phyloP scores from a whole-genome alignment of 2,329 filamentous ascomycete genomes.

The Thelonectria olida region DNA sequence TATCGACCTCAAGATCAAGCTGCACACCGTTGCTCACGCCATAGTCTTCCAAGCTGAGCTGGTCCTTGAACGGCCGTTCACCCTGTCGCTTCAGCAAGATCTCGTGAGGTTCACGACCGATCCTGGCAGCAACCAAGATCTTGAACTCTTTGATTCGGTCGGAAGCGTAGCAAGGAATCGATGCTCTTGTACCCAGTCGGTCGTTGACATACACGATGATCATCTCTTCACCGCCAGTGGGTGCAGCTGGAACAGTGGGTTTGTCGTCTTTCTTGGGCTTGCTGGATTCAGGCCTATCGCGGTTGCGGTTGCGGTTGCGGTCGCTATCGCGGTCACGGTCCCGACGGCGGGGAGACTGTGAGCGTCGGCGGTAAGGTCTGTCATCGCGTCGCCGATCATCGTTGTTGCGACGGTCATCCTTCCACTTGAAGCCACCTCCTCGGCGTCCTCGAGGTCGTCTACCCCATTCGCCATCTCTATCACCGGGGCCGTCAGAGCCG shows the following conservation, averaged over 20 bases:
- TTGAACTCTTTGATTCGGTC: constrained; percentile 91
- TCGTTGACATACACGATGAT: constrained; percentile 96
- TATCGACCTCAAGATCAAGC: constrained; percentile 70
- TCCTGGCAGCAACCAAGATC: constrained; percentile 87
- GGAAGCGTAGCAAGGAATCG: constrained; percentile 86
- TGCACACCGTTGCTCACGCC: constrained; percentile 91
- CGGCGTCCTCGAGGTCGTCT: constrained; percentile 32
- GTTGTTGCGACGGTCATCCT: constrained; percentile 36
- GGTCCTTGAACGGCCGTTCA: constrained; percentile 92
- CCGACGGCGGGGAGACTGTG: constrained; percentile 29
- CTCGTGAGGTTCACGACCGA: constrained; percentile 89
- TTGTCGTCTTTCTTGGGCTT: constrained; percentile 52
- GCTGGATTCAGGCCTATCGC: constrained; percentile 35
- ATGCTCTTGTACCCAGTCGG: constrained; percentile 93
- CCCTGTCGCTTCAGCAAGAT: constrained; percentile 93
- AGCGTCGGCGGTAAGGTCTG: constrained; percentile 33
- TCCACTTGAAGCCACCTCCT: constrained; percentile 38
- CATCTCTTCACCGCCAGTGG: constrained; percentile 72
- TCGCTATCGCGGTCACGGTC: constrained; percentile 30
- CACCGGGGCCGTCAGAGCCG: constrained; percentile 30
- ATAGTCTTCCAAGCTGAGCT: constrained; percentile 88
- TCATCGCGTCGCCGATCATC: constrained; percentile 35
- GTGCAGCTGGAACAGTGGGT: constrained; percentile 31
- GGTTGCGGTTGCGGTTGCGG: constrained; percentile 29
- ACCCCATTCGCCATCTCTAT: constrained; percentile 35